A percentile compares a stretch with the other conserved stretches of the same genome.
Conservation (phyloP, 805 yeast species). For the Saccharomycopsis fodiens region DNA sequence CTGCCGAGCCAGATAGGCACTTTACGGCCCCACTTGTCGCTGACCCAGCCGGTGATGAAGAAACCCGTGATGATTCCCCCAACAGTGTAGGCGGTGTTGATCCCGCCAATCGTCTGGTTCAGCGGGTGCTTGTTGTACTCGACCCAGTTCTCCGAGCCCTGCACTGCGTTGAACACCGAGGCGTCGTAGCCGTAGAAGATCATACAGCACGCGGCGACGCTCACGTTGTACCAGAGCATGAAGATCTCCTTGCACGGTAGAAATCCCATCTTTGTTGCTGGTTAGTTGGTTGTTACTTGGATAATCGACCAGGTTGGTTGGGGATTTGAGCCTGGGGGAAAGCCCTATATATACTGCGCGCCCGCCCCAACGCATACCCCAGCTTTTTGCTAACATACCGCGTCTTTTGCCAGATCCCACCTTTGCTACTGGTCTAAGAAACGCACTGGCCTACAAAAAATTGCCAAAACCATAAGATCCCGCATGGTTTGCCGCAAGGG, state of each 20-base stretch:
- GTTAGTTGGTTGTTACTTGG: too few species aligned
- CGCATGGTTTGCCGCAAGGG: too few species aligned
- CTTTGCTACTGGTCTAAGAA: not conserved
- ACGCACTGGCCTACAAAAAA: not conserved
- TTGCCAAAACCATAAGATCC: not conserved
- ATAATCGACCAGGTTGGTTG: too few species aligned
- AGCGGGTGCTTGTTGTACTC: conserved; percentile 21
- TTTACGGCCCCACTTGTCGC: conserved; percentile 21
- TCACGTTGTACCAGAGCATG: conserved; percentile 20
- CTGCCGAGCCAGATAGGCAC: conserved; percentile 17
- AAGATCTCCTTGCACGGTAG: conserved; percentile 8
- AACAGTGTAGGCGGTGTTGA: conserved; percentile 22
- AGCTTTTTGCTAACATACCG: too few species aligned
- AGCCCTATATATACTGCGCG: too few species aligned
- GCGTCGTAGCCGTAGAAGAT: conserved; percentile 24
- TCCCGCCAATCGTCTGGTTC: conserved; percentile 21
- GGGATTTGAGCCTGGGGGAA: too few species aligned
- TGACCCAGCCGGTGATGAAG: conserved; percentile 21
- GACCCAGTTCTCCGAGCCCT: conserved; percentile 22
- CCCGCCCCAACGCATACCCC: too few species aligned
- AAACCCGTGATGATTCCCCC: conserved; percentile 22
- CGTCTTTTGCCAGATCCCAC: too few species aligned
- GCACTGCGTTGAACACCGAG: conserved; percentile 23
- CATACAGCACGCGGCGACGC: conserved; percentile 23
- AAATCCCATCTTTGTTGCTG: not conserved